Conservation (phyloP, 2,329 filamentous ascomycete species). For the Fusarium miscanthi region DNA sequence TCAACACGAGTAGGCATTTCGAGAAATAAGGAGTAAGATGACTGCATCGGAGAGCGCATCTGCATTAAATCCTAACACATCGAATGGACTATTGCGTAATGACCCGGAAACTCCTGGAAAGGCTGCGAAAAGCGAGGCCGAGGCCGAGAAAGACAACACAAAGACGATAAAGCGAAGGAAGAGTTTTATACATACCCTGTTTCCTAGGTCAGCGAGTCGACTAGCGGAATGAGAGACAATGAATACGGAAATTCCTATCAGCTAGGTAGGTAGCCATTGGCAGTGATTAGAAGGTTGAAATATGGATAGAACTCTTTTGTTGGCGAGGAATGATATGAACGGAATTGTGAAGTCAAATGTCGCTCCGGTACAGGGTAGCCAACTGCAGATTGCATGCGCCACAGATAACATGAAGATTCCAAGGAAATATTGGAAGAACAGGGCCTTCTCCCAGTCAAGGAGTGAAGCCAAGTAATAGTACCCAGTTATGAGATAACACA, state of each 20-base stretch:
- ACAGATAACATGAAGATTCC: neutral
- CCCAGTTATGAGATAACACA: neutral
- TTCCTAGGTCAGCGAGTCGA: conserved; percentile 41
- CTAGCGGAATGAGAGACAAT: neutral
- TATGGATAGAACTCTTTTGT: neutral
- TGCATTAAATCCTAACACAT: neutral
- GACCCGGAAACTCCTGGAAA: neutral
- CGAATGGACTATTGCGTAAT: neutral
- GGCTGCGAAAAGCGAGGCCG: neutral
- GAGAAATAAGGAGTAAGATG: conserved; percentile 4
- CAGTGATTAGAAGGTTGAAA: neutral
- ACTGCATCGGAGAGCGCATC: neutral
- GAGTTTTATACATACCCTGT: conserved; percentile 60
- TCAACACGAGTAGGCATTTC: conserved; percentile 11
- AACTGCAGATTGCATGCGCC: neutral
- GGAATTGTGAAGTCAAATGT: too few relatives aligned
- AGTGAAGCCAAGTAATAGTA: neutral
- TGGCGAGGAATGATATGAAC: neutral
- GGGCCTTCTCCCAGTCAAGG: neutral
- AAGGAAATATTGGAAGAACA: neutral
- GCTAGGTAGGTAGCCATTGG: neutral
- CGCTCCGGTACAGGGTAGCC: neutral
- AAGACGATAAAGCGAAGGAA: conserved; percentile 53
- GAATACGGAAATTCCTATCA: neutral
- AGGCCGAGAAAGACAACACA: neutral